Base-by-base conservation (phyloP, 176 grass and related monocot genomes). In the Typha latifolia region DNA sequence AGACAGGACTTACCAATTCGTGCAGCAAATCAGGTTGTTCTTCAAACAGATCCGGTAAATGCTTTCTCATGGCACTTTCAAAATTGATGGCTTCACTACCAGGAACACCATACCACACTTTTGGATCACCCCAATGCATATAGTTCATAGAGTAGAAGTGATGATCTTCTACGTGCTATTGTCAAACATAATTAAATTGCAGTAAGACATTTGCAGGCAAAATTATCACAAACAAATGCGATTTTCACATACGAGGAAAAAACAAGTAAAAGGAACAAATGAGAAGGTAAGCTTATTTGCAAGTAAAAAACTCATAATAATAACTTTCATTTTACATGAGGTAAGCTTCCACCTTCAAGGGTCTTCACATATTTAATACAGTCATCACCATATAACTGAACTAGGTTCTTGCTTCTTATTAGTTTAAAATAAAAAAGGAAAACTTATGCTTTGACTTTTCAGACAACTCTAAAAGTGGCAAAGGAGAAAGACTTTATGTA, bases 81-180 rank as follows among this genome's bases (percentile, higher is more conserved):
- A 97, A 69, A 73, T 93, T 92, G 70, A 79, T 71, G 31, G 94
- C 85, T 64, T 92, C 78, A 66, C 49, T 62, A 69, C 89, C 69
- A 5, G 89, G 83, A 61, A 97, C 73, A 43, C 94, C 94, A 78
- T 97, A 97, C 94, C 94, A 97, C 63, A 97, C 63, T 90, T 97
- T 97, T 20, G 81, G 78, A 79, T 89, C 94, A 47, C 94, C 94
- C 69, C 89, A 92, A 84, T 97, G 94, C 94, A 97, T 90, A 53
- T 93, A 97, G 66, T 97, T 97, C 49, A 97, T 51, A 65, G 94
- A 97, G 77, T 97, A 97, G 56, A 97, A 80, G 74, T 90, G 87
- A 71, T 97, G 94, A 72, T 97, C 94, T 86, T 97, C 89, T 22
- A 97, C 94, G 68, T 97, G 94, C 94, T 97, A 80, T 68, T 50